phyloP scores from a whole-genome alignment of 345 rosid genomes.

The Sonneratia alba region DNA sequence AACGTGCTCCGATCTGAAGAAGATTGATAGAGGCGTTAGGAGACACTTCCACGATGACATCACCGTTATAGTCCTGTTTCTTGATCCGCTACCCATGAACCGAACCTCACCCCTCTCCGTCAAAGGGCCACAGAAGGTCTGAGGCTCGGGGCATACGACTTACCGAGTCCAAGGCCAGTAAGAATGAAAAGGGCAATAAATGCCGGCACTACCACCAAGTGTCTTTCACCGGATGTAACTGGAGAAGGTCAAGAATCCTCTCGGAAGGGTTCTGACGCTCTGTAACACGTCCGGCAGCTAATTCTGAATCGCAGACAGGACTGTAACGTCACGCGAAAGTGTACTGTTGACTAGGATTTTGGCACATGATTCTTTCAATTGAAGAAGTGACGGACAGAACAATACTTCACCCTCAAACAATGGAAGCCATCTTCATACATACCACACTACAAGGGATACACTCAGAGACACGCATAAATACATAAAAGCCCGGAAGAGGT shows the following conservation, averaged over 20 bases:
- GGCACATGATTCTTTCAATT: not conserved
- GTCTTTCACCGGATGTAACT: not conserved
- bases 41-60: conserved; percentile 81
- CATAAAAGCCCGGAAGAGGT: not conserved
- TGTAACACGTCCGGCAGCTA: not conserved
- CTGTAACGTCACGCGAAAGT: not conserved
- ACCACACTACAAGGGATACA: not conserved
- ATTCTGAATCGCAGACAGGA: no score
- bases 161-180: not conserved
- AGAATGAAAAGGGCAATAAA: not conserved
- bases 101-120: conserved; percentile 32
- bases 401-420: not conserved
- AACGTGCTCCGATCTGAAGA: conserved; percentile 61
- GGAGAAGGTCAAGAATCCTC: not conserved
- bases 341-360: not conserved
- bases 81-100: conserved; percentile 17
- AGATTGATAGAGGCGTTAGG: conserved; percentile 52
- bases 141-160: not conserved
- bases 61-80: conserved; percentile 41
- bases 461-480: not conserved
- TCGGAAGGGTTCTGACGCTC: not conserved
- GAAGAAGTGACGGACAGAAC: not conserved
- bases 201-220: not conserved
- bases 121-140: conserved; percentile 29
- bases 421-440: not conserved